Conservation (phyloP, 495 filamentous ascomycete genomes). For the Annulohypoxylon bovei region DNA sequence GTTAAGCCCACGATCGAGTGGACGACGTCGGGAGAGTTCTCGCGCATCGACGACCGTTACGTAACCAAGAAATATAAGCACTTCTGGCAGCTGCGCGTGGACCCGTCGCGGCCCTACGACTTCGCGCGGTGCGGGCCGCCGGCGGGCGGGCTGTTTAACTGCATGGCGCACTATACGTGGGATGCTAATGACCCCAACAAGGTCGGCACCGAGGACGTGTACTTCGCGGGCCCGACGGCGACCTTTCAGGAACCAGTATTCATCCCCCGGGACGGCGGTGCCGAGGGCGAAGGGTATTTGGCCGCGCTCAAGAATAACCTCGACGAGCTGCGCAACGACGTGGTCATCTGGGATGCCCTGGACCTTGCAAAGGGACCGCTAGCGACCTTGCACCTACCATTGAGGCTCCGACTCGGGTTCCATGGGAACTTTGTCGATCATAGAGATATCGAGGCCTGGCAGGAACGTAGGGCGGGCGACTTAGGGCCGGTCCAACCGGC, state of each 20-base stretch:
- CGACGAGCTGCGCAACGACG: constrained; percentile 59
- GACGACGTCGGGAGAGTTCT: constrained; percentile 65
- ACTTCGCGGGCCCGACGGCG: constrained; percentile 59
- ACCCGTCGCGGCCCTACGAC: constrained; percentile 57
- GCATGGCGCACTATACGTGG: constrained; percentile 57
- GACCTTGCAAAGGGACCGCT: constrained; percentile 55
- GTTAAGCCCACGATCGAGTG: constrained; percentile 50
- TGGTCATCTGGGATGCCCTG: constrained; percentile 61
- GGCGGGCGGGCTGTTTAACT: constrained; percentile 60
- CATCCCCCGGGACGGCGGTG: constrained; percentile 56
- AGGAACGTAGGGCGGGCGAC: constrained; percentile 49
- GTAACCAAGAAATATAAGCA: constrained; percentile 62
- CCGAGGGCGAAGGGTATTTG: constrained; percentile 66
- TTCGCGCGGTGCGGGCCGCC: constrained; percentile 60
- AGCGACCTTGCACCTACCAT: constrained; percentile 57
- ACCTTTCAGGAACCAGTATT: constrained; percentile 69
- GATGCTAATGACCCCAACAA: constrained; percentile 40
- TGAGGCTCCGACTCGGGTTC: constrained; percentile 55
- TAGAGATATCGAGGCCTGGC: constrained; percentile 57
- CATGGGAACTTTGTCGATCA: constrained; percentile 62
- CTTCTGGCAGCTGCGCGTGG: constrained; percentile 63
- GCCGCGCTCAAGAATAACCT: constrained; percentile 65
- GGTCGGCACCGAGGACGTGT: constrained; percentile 50
- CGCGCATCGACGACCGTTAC: constrained; percentile 67
- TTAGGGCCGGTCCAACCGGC: constrained; percentile 55